Percentiles rank a stretch among this genome's conserved stretches.
These are phyloP conservation scores for Daldinia sp. DNA, from an alignment of 2,329 filamentous ascomycete genomes.

Conservation along the genomic window DNA sequence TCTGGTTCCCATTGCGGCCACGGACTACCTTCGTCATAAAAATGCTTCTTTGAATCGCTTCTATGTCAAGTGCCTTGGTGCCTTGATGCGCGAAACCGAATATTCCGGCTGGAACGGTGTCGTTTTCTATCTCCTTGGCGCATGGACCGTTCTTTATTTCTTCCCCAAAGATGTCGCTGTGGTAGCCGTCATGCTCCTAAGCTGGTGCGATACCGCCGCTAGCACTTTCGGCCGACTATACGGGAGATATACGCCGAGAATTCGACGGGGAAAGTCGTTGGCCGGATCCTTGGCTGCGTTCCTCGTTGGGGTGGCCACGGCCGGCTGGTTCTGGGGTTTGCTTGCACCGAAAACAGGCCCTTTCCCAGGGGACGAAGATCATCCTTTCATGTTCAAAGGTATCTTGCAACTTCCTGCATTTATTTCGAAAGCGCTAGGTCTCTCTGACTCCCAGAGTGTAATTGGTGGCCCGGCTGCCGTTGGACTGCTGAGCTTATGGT, in stretches of 20 bases:
- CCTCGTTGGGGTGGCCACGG: slow-evolving; percentile 81
- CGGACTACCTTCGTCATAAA: slow-evolving; percentile 84
- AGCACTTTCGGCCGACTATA: slow-evolving; percentile 92
- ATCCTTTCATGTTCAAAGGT: slow-evolving; percentile 84
- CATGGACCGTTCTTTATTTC: slow-evolving; percentile 84
- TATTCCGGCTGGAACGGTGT: slow-evolving; percentile 95
- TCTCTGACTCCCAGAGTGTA: slow-evolving; percentile 65
- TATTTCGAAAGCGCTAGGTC: slow-evolving; percentile 66
- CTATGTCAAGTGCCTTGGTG: slow-evolving; percentile 85
- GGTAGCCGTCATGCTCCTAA: slow-evolving; percentile 87
- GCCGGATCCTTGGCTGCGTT: slow-evolving; percentile 89
- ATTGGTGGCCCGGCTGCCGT: slow-evolving; percentile 78
- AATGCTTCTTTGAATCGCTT: slow-evolving; percentile 83
- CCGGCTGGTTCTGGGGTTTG: slow-evolving; percentile 87
- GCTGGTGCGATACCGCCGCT: slow-evolving; percentile 97
- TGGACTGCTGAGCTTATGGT: slow-evolving; percentile 82
- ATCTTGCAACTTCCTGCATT: slow-evolving; percentile 72
- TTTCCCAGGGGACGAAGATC: slow-evolving; percentile 72
- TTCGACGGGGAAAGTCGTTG: slow-evolving; percentile 88
- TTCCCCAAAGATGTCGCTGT: slow-evolving; percentile 94
- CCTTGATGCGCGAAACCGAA: slow-evolving; percentile 96
- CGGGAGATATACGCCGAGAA: slow-evolving; percentile 85
- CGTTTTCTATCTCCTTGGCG: slow-evolving; percentile 93
- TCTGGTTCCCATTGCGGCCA: slow-evolving; percentile 82
- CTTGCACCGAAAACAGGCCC: slow-evolving; percentile 74